Evolutionary conservation across 768 basidiomycete species (phyloP), one percentile per base, ranked within the genome.

Genomic region (Phylloporus rhodoxanthus): DNA sequence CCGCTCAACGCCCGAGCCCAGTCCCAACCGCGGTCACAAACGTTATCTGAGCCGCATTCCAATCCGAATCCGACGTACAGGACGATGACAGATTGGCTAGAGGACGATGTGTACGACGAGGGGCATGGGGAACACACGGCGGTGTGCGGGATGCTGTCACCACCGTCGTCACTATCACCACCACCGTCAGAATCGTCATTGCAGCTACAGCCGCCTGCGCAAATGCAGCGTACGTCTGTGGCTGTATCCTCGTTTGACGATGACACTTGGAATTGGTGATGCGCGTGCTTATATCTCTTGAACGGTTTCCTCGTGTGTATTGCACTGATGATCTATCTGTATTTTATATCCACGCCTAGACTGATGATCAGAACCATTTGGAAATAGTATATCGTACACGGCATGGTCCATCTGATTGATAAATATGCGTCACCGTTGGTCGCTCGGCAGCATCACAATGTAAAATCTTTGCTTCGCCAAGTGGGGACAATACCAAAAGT

Each of bases 211-310:
- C 43, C 33, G 20, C 36, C 19, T 19, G 32, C 20, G 2, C 47
- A 29, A 11, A 17, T 19, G 9, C 36, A 37, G 45, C n/a, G 13
- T 26, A 20, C 6, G 8, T 1, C 32, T 32, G 32, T 32, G 14
- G n/a, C 9, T 41, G 38, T 55, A 23, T 50, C 59, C 32, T 57
- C 57, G 0, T 58, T 61, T 10, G 70, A 72, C 41, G 75, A 77
- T 36, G 78, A 77, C 30, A 77, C 77, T 23, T 83, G 80, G 81
- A 82, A 82, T 57, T 83, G 81, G 81, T 81, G 28, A 21, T 10
- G 8, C 1, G 5, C 9, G 10, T 28, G 28, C 28, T 10, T 11
- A 28, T 28, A 28, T 28, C 10, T 15, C 8, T 30, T 11, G 28
- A 11, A 30, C 10, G 17, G 17, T n/a, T 11, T 8, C 33, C 33